A percentile compares a stretch with the other conserved stretches of the same genome.
phyloP scores from a whole-genome alignment of 2,329 filamentous ascomycete genomes.

The Monosporascus sp. region DNA sequence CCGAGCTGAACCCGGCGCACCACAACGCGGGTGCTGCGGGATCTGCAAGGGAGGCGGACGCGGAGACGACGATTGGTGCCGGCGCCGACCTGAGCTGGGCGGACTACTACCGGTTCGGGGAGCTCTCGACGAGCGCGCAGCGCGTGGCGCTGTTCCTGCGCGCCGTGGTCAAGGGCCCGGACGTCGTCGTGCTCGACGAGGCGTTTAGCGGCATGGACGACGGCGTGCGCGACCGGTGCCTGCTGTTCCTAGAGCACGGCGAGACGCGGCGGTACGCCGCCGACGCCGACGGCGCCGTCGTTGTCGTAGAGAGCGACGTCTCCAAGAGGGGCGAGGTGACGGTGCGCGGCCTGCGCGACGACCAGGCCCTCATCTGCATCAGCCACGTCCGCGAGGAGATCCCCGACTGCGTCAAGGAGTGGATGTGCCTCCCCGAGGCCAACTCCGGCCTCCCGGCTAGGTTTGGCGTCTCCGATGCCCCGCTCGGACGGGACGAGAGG shows the following conservation, averaged over 20 bases:
- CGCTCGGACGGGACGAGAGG: slow-evolving; percentile 49
- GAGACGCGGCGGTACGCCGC: slow-evolving; percentile 41
- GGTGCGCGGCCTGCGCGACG: slow-evolving; percentile 57
- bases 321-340: slow-evolving; percentile 39
- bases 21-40: slow-evolving; percentile 19
- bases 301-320: slow-evolving; percentile 43
- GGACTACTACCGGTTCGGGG: slow-evolving; percentile 61
- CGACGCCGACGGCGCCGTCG: slow-evolving; percentile 23
- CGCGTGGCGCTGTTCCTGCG: slow-evolving; percentile 80
- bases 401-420: slow-evolving; percentile 74
- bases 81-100: slow-evolving; percentile 53
- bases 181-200: slow-evolving; percentile 81
- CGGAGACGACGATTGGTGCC: background rate
- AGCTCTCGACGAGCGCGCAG: slow-evolving; percentile 75
- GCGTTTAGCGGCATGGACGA: slow-evolving; percentile 84
- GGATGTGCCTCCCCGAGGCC: slow-evolving; percentile 77
- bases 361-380: slow-evolving; percentile 85
- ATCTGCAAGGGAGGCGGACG: slow-evolving; percentile 7
- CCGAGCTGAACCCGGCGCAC: slow-evolving; percentile 60
- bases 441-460: slow-evolving; percentile 56
- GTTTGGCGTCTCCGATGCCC: slow-evolving; percentile 58
- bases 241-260: slow-evolving; percentile 69
- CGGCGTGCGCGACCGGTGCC: slow-evolving; percentile 76
- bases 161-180: slow-evolving; percentile 72
- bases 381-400: slow-evolving; percentile 90